These are phyloP conservation scores for Collybia sordida DNA, from an alignment of 768 basidiomycete genomes.

Conservation along the genomic window DNA sequence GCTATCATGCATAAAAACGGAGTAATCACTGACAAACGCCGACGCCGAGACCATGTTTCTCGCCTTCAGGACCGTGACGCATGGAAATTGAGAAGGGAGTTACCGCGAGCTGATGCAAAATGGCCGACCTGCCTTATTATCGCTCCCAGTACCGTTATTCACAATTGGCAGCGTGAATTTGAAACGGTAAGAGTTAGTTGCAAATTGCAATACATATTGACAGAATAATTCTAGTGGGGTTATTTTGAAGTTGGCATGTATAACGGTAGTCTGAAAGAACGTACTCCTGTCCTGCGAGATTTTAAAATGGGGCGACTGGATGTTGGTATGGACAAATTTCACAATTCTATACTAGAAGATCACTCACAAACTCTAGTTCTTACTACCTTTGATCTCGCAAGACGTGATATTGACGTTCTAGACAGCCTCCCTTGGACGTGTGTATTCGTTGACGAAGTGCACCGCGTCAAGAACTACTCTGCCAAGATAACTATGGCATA, in stretches of 20 bases:
- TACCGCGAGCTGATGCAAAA: conserved; percentile 67
- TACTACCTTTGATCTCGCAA: conserved; percentile 77
- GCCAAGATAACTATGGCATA: conserved; percentile 69
- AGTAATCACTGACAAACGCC: conserved; percentile 56
- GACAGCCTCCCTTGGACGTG: conserved; percentile 70
- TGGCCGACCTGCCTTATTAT: conserved; percentile 91
- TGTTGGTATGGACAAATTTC: conserved; percentile 54
- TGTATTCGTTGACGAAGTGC: conserved; percentile 87
- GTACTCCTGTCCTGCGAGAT: conserved; percentile 57
- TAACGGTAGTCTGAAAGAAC: conserved; percentile 49
- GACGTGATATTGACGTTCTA: conserved; percentile 67
- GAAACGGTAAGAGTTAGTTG: conserved; percentile 50
- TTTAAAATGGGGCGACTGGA: conserved; percentile 86
- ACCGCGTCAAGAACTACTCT: conserved; percentile 79
- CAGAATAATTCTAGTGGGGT: conserved; percentile 65
- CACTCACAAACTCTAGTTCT: conserved; percentile 52
- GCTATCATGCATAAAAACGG: conserved; percentile 90
- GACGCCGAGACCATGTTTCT: conserved; percentile 69
- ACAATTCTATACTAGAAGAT: not conserved
- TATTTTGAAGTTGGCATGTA: conserved; percentile 88
- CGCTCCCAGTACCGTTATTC: conserved; percentile 79
- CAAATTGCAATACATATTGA: not conserved
- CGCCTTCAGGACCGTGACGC: conserved; percentile 56
- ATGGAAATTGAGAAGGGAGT: conserved; percentile 49
- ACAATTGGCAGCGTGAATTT: conserved; percentile 91